phyloP scores from a whole-genome alignment of 768 basidiomycete genomes.

The Dioszegia crocea region DNA sequence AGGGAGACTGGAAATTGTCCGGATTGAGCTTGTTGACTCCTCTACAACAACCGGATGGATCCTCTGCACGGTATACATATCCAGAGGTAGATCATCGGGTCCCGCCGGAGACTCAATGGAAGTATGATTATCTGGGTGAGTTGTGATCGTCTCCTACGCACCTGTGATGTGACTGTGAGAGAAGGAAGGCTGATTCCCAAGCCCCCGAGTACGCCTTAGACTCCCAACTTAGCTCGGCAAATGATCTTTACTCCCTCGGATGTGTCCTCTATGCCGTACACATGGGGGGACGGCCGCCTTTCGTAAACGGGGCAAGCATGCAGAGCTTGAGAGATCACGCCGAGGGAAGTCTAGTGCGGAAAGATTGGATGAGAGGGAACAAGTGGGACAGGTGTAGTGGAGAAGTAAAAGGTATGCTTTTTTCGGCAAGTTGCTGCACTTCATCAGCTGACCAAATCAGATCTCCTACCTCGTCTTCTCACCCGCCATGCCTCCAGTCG shows the following conservation, averaged over 20 bases:
- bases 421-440: neutral
- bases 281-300: conserved; percentile 79
- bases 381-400: conserved; percentile 40
- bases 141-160: conserved; percentile 9
- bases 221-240: conserved; percentile 76
- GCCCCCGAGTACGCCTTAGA: conserved; percentile 94
- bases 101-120: conserved; percentile 77
- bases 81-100: conserved; percentile 78
- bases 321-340: conserved; percentile 48
- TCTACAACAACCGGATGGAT: conserved; percentile 63
- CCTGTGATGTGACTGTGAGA: too few relatives aligned
- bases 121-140: conserved; percentile 90
- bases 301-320: conserved; percentile 64
- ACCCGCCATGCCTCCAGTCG: conserved; percentile 70
- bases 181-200: too few relatives aligned
- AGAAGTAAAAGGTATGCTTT: conserved; percentile 44
- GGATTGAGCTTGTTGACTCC: conserved; percentile 84
- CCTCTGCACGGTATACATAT: conserved; percentile 79
- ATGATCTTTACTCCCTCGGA: conserved; percentile 81
- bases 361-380: conserved; percentile 42
- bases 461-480: conserved; percentile 71
- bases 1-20: conserved; percentile 98
- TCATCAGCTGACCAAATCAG: conserved; percentile 51
- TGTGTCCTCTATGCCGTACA: conserved; percentile 89
- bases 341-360: conserved; percentile 39